Evolutionary conservation across 441 rosid genomes (phyloP), one percentile per base, ranked within the genome.

Genomic region (Arabidopsis hybrid): DNA sequence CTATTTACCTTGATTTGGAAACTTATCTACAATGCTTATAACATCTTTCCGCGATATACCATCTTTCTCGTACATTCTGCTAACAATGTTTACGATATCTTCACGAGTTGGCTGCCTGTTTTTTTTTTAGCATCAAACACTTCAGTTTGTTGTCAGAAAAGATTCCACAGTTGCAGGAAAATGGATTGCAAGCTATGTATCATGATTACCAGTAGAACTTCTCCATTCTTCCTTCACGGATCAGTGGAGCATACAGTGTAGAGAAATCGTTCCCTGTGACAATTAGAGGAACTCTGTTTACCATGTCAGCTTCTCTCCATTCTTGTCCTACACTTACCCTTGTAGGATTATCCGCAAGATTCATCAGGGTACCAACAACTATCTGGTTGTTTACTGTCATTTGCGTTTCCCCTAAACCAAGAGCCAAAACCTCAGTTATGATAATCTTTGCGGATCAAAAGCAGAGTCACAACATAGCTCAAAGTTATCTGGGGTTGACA

Each of bases 211-310:
- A 92, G 84, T 85, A 91, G 61, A 95, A 95, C 81, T 92, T 95
- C 47, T 95, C 97, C 98, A 92, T 92, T 82, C 99, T 88, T 74
- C 99, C 99, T 81, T 95, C 99, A 75, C 98, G 97, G 79, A 95
- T 92, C 85, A 93, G 75, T 82, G 98, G 98, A 60, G 98, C 94
- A 81, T 91, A 93, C 49, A 93, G 80, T 32, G 62, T 91, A 57
- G 97, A 88, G 77, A 93, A 86, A 80, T 93, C 98, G 67, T 93
- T 93, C 51, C 97, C 98, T 6, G 98, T 93, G 72, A 86, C 85
- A 79, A 91, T 91, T 34, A 95, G 86, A 63, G 99, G 99, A 66
- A 92, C 80, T 88, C 99, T 85, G 67, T 92, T 86, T 67, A 86
- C 83, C 70, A 87, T 2, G 78, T 95, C 99, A 56, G 89, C 76